These are phyloP conservation scores for Mediolabrus comicus DNA, from an alignment of 108 stramenopile genomes.

Conservation along the genomic window DNA sequence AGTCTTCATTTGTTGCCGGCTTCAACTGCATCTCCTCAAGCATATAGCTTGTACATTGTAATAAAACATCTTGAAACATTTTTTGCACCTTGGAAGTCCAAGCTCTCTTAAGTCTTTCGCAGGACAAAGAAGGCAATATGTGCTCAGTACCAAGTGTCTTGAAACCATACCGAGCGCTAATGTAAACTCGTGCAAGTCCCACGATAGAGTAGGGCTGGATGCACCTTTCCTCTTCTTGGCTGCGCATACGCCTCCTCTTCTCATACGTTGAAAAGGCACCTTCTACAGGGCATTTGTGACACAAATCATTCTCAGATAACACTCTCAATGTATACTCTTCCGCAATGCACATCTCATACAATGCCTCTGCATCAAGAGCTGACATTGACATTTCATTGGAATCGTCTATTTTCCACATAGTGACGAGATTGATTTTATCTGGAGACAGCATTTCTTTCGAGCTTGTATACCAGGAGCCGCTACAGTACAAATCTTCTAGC, in stretches of 20 bases:
- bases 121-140: constrained; percentile 19
- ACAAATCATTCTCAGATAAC: neutral
- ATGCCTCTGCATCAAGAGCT: neutral
- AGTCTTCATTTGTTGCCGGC: neutral
- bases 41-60: constrained; percentile 22
- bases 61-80: constrained; percentile 5
- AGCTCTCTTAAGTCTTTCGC: constrained; percentile 28
- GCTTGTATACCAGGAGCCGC: constrained; percentile 4
- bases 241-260: too few species aligned
- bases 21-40: neutral
- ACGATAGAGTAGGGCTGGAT: constrained; percentile 48
- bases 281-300: constrained; percentile 3
- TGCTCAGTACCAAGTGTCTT: neutral
- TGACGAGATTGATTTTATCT: neutral
- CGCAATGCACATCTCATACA: constrained; percentile 4
- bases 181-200: constrained; percentile 34
- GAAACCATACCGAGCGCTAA: constrained; percentile 18
- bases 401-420: neutral
- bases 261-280: too few species aligned
- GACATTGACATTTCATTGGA: neutral
- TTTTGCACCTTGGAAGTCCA: constrained; percentile 21
- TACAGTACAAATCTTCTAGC: neutral
- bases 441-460: neutral
- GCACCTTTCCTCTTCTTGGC: constrained; percentile 20
- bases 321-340: neutral